Evolutionary conservation across 257 asterid genomes (phyloP).

Genomic region (Galeopsis tetrahit): DNA sequence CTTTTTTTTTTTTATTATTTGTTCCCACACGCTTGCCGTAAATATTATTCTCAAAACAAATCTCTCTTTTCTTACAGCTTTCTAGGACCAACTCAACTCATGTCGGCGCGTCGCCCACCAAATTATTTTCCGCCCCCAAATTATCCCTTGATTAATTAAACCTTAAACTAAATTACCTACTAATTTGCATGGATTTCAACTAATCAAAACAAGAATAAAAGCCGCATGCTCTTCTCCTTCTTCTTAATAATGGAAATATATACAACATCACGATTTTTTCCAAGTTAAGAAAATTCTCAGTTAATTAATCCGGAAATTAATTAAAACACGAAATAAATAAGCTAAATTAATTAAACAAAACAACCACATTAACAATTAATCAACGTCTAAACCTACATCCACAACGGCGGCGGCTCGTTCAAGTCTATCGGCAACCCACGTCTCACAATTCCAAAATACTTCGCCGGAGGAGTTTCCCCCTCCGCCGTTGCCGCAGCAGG

Average conservation of each 20-base stretch:
- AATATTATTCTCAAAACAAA: constrained; percentile 22
- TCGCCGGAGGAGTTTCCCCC: constrained; percentile 44
- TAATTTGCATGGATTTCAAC: background rate
- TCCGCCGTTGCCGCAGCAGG: constrained; percentile 43
- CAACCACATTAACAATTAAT: no score
- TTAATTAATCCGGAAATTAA: constrained; percentile 4
- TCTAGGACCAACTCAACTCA: constrained; percentile 18
- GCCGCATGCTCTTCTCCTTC: constrained; percentile 3
- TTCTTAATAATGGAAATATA: constrained; percentile 25
- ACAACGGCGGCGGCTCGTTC: constrained; percentile 94
- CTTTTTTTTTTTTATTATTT: no score
- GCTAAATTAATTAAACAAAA: background rate
- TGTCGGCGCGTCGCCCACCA: constrained; percentile 44
- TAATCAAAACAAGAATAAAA: background rate
- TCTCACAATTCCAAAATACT: constrained; percentile 62
- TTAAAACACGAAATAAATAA: background rate
- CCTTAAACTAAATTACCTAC: no score
- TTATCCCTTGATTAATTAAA: no score
- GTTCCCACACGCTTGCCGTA: constrained; percentile 55
- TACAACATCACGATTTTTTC: constrained; percentile 24
- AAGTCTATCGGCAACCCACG: constrained; percentile 91
- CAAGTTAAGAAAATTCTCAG: constrained; percentile 31
- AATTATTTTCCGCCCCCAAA: background rate
- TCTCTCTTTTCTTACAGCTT: constrained; percentile 29
- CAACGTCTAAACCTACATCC: constrained; percentile 48